Percentiles rank a stretch among this genome's conserved stretches.
phyloP scores from a whole-genome alignment of 2,329 filamentous ascomycete species.

The Lasiodiplodia gonubiensis region DNA sequence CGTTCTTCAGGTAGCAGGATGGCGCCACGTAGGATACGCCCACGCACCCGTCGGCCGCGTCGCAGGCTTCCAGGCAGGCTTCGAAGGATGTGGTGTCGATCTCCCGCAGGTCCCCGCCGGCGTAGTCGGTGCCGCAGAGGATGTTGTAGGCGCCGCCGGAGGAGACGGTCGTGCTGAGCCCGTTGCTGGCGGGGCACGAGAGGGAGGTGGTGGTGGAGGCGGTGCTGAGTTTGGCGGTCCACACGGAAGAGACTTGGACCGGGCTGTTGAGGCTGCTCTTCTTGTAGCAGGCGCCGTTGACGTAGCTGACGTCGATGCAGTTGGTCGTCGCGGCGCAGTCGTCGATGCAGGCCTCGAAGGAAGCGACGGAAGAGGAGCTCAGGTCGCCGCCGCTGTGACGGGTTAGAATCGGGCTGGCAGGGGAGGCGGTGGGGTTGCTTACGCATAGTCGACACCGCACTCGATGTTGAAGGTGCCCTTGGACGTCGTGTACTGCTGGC shows the following conservation, averaged over 20 bases:
- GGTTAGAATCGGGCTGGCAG: not conserved
- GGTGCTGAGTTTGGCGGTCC: slow-evolving; percentile 17
- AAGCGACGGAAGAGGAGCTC: slow-evolving; percentile 1
- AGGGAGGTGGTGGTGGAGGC: not conserved
- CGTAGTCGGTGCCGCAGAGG: slow-evolving; percentile 1
- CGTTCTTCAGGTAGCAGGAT: slow-evolving; percentile 10
- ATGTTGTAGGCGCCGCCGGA: slow-evolving; percentile 9
- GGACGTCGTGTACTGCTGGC: slow-evolving; percentile 28
- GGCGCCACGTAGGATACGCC: not conserved
- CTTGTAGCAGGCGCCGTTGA: slow-evolving; percentile 26
- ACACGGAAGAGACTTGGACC: slow-evolving; percentile 4
- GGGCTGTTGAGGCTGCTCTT: slow-evolving; percentile 11
- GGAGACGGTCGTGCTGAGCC: not conserved
- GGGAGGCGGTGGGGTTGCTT: not conserved
- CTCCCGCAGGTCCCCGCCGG: not conserved
- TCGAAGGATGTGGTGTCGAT: not conserved
- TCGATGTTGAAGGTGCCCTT: slow-evolving; percentile 31
- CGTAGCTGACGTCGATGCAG: slow-evolving; percentile 28
- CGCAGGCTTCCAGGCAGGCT: not conserved
- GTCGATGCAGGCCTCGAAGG: slow-evolving; percentile 21
- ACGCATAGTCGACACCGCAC: slow-evolving; percentile 18
- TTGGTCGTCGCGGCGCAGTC: slow-evolving; percentile 18
- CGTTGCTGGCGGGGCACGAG: not conserved
- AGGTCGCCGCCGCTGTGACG: slow-evolving; percentile 7
- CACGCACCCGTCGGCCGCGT: not conserved